A percentile compares a stretch with the other conserved stretches of the same genome.
Conservation (phyloP, 129 eudicot species). For the Tagetes erecta region DNA sequence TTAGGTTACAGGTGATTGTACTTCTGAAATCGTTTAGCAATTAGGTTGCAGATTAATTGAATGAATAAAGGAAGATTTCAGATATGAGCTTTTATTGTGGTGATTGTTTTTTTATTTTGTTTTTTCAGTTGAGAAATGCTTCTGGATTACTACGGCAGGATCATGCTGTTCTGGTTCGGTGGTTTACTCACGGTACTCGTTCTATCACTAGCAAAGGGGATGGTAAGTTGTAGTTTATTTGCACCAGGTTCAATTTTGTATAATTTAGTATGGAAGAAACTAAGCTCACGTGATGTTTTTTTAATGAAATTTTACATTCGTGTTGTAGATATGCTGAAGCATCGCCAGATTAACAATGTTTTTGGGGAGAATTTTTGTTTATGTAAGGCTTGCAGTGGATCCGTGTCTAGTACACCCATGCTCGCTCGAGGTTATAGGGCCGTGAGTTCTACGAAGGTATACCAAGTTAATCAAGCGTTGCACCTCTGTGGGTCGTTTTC, state of each 20-base stretch:
- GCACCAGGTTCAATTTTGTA: neutral
- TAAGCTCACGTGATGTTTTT: neutral
- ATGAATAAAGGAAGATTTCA: neutral
- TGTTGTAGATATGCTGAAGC: slow-evolving; percentile 44
- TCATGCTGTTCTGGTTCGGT: slow-evolving; percentile 50
- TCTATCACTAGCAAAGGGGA: slow-evolving; percentile 41
- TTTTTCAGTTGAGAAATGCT: slow-evolving; percentile 51
- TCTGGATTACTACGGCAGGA: slow-evolving; percentile 45
- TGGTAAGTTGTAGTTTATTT: slow-evolving; percentile 39
- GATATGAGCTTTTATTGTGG: neutral
- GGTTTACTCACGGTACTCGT: slow-evolving; percentile 47
- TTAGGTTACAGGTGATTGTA: neutral
- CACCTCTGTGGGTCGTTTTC: slow-evolving; percentile 14
- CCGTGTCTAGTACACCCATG: slow-evolving; percentile 33
- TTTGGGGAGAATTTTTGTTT: slow-evolving; percentile 41
- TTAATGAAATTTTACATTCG: neutral
- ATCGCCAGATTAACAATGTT: slow-evolving; percentile 33
- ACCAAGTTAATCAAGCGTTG: slow-evolving; percentile 16
- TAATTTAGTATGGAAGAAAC: neutral
- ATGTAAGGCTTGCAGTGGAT: slow-evolving; percentile 43
- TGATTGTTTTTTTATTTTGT: slow-evolving; percentile 10
- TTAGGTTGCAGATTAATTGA: slow-evolving; percentile 18
- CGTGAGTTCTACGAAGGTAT: slow-evolving; percentile 42
- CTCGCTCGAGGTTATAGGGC: slow-evolving; percentile 43
- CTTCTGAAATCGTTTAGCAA: neutral